These are phyloP conservation scores for Zasmidium cellare DNA, from an alignment of 2,329 filamentous ascomycete species.

Conservation along the genomic window DNA sequence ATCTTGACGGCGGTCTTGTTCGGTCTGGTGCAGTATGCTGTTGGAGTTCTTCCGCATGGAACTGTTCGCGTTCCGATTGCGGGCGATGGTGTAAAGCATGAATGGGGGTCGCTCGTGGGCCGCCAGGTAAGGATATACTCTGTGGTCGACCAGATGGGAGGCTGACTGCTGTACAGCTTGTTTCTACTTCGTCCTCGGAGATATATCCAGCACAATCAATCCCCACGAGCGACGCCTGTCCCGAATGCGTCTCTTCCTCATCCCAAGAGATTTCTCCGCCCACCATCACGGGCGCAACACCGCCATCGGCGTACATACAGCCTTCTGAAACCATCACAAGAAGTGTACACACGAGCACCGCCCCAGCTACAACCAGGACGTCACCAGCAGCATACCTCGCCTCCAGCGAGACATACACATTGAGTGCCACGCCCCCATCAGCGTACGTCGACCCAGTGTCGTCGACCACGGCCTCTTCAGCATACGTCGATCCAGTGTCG, in stretches of 20 bases:
- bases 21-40: background rate
- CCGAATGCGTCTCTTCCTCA: no score
- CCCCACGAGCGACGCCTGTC: no score
- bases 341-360: no score
- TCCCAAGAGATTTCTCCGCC: background rate
- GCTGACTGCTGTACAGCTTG: background rate
- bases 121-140: background rate
- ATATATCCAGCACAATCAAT: background rate
- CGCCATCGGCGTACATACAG: background rate
- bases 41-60: background rate
- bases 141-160: background rate
- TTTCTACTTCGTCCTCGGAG: background rate
- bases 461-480: background rate
- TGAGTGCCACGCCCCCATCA: background rate
- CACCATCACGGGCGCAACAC: background rate
- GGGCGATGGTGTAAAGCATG: background rate
- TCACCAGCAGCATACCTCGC: background rate
- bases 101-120: background rate
- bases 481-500: background rate
- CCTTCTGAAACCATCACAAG: no score
- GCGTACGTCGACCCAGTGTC: background rate
- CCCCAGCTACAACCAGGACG: no score
- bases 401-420: background rate
- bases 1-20: background rate
- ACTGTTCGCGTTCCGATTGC: background rate